Base-by-base conservation (phyloP, 2,329 filamentous ascomycete genomes). In the Neonectria sp. region DNA sequence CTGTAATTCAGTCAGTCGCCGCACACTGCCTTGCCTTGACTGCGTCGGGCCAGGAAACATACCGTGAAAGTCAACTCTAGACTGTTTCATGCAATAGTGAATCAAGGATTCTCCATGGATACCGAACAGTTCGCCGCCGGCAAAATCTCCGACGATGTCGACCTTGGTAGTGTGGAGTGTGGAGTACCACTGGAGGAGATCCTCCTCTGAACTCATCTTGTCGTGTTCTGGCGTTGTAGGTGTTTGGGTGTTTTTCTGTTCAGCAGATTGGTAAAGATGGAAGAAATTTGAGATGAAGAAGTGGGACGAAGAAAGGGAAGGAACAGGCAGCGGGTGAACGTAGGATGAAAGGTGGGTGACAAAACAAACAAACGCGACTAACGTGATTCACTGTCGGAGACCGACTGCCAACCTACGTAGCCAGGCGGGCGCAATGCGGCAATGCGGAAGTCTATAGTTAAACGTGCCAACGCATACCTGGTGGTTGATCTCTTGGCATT, bases 91-190 rank as follows among this genome's bases (percentile, higher is more conserved):
- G 73, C 88, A 91, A 65, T 92, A 81, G 7, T 89, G 81, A 12
- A 95, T 81, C n/a, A 95, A 79, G 0, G 91, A 91, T 73, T 95
- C 92, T 33, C 92, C 92, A 70, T 95, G 91, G 33, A 95, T 86
- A 25, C 92, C 82, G 76, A 94, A 95, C 12, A 91, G 84, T 75
- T 94, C 92, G 67, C 89, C 89, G 25, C 93, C 92, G 4, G 91
- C 91, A 79, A 93, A 95, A 76, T 95, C 93, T 46, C 92, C 91
- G 4, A 94, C 88, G 3, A 95, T 86, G 71, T 93, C 91, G 31
- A 93, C 84, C 11, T 63, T 71, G 49, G 68, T 59, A 6, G 61
- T 63, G 6, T 17, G 55, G 27, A 48, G 59, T 12, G 56, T 53
- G 11, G 60, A 21, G 49, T 68, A 72, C 66, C 57, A 70, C 4